Evolutionary conservation across 768 basidiomycete species (phyloP).

Genomic region (Suillus bovinus): DNA sequence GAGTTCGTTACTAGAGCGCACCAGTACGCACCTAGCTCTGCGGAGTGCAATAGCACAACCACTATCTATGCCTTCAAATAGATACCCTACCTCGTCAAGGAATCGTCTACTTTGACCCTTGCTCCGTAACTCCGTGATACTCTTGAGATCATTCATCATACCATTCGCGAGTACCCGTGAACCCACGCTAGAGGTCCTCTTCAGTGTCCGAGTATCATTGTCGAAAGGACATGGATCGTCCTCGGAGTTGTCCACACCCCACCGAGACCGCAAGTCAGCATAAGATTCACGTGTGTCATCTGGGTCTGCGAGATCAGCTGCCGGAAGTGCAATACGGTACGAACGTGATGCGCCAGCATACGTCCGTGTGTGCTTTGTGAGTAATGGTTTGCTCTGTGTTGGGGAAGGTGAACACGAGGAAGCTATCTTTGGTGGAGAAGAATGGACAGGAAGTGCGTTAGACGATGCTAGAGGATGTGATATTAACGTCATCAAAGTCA

Average conservation of each 20-base stretch:
- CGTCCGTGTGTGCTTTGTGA: constrained; percentile 51
- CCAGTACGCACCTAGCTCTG: constrained; percentile 58
- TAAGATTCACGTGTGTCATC: constrained; percentile 65
- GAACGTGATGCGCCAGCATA: constrained; percentile 82
- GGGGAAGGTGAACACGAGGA: constrained; percentile 27
- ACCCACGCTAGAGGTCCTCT: constrained; percentile 24
- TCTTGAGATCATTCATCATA: constrained; percentile 75
- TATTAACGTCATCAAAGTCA: background rate
- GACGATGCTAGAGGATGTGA: constrained; percentile 19
- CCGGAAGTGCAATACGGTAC: constrained; percentile 66
- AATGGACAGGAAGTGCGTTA: constrained; percentile 27
- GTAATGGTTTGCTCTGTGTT: constrained; percentile 26
- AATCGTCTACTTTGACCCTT: constrained; percentile 82
- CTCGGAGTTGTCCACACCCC: constrained; percentile 81
- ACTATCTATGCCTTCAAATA: constrained; percentile 75
- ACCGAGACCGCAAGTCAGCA: constrained; percentile 67
- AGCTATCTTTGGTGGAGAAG: constrained; percentile 25
- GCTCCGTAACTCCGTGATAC: constrained; percentile 76
- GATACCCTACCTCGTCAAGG: constrained; percentile 81
- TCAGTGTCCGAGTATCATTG: constrained; percentile 13
- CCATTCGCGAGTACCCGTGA: constrained; percentile 49
- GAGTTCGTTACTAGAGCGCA: background rate
- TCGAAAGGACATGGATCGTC: constrained; percentile 55
- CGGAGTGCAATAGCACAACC: constrained; percentile 54
- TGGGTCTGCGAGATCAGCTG: constrained; percentile 48